These are phyloP conservation scores for Penicillium sp. DNA, from an alignment of 2,329 filamentous ascomycete genomes.

Conservation along the genomic window DNA sequence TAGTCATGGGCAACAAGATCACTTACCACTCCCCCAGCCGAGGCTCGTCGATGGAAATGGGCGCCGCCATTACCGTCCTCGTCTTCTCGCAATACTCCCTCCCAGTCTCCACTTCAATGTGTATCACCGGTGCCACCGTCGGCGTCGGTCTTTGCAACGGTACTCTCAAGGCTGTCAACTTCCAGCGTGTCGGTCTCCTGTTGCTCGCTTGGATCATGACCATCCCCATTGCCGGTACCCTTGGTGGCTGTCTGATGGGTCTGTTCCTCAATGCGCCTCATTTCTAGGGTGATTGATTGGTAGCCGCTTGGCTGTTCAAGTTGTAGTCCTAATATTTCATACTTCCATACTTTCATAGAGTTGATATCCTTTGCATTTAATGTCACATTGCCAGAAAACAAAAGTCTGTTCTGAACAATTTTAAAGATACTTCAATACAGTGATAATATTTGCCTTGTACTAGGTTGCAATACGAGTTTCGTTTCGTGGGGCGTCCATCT, in stretches of 20 bases:
- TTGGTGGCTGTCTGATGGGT: constrained; percentile 59
- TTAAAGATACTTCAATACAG: no score
- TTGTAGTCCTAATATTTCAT: no score
- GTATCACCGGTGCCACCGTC: constrained; percentile 78
- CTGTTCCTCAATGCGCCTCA: constrained; percentile 64
- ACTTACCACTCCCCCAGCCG: constrained; percentile 68
- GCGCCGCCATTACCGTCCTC: constrained; percentile 75
- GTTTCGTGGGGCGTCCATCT: no score
- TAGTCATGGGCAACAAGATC: constrained; percentile 81
- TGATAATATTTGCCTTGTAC: no score
- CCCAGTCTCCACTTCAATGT: constrained; percentile 78
- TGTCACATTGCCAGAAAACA: neutral
- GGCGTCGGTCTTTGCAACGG: constrained; percentile 80
- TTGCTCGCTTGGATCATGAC: constrained; percentile 70
- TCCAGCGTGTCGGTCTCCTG: constrained; percentile 70
- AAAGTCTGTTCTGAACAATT: neutral
- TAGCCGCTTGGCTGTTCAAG: neutral
- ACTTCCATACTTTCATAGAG: constrained; percentile 1
- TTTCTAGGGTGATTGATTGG: constrained; percentile 37
- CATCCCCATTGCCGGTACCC: constrained; percentile 64
- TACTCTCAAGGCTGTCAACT: constrained; percentile 73
- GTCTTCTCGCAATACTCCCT: constrained; percentile 76
- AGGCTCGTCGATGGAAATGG: constrained; percentile 76
- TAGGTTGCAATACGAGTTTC: no score
- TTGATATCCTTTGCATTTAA: constrained; percentile 6